Evolutionary conservation across 768 basidiomycete species (phyloP), one percentile per base, ranked within the genome.

Genomic region (Boletus huronensis): DNA sequence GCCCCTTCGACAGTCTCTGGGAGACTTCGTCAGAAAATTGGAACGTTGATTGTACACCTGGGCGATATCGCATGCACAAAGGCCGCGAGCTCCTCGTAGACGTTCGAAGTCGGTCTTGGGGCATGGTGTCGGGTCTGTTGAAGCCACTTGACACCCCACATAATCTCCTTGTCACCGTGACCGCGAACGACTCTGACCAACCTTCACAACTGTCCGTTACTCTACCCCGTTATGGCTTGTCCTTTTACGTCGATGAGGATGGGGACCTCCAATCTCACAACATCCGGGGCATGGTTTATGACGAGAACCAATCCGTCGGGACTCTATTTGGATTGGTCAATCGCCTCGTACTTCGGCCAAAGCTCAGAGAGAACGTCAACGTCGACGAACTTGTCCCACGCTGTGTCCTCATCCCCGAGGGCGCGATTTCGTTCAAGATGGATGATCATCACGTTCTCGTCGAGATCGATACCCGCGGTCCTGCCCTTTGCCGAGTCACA

Each of bases 301-400:
- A 78, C 40, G 1, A 43, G 2, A 48, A 64, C 32, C 79, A 79
- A 52, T 76, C 68, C 0, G 60, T 62, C 2, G 77, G 77, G 3
- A 74, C 76, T 0, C 60, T 82, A 58, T 67, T 77, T 39, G 81
- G 80, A 6, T 55, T 82, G n/a, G 23, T 32, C n/a, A 72, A 64
- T 21, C 71, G 60, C 34, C 74, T 78, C 17, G 66, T 80, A 4
- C 66, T 79, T 31, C 67, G 75, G 32, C 60, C 64, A 52, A 56
- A 65, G 52, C 6, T 6, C 6, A 48, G 8, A 17, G 8, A 43
- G 3, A 44, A 17, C 2, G 19, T 39, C 16, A 8, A 21, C 0
- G 29, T 1, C 2, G 28, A 21, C 0, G 60, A 55, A 10, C 34
- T 53, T n/a, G 10, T 50, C 1, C 51, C 58, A 8, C 52, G 57